Evolutionary conservation across 2,329 filamentous ascomycete species (phyloP).

Genomic region (Gnomoniopsis sp.): DNA sequence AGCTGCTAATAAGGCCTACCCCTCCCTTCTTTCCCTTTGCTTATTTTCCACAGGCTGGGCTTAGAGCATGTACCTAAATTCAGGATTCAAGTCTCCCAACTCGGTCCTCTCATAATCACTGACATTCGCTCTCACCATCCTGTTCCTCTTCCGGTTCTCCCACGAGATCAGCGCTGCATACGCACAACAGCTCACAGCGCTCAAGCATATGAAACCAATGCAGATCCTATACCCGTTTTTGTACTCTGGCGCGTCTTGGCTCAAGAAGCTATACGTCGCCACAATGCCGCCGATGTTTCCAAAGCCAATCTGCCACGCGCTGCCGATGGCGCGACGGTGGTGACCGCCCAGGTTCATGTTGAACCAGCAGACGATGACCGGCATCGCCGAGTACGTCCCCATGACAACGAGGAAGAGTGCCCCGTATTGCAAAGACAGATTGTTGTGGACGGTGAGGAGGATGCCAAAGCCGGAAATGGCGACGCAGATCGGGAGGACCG

Average conservation of each 20-base stretch:
- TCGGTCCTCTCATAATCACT: constrained; percentile 36
- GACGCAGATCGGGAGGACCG: constrained; percentile 64
- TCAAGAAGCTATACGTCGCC: constrained; percentile 66
- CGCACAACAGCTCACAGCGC: constrained; percentile 54
- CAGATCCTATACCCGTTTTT: constrained; percentile 73
- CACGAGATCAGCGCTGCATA: constrained; percentile 58
- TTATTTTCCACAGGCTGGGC: not conserved
- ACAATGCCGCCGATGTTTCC: constrained; percentile 80
- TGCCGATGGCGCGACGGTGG: constrained; percentile 65
- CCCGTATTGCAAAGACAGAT: constrained; percentile 66
- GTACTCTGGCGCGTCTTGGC: constrained; percentile 65
- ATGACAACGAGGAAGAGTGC: constrained; percentile 79
- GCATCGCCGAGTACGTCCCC: constrained; percentile 84
- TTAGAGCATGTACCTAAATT: constrained; percentile 34
- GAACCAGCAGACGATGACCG: constrained; percentile 80
- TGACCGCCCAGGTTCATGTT: constrained; percentile 77
- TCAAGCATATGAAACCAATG: constrained; percentile 69
- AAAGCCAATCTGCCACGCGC: constrained; percentile 75
- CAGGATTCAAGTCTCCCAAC: constrained; percentile 36
- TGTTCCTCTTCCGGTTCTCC: constrained; percentile 60
- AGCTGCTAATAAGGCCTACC: not conserved
- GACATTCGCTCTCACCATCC: constrained; percentile 24
- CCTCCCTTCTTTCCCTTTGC: not conserved
- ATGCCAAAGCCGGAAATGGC: constrained; percentile 73
- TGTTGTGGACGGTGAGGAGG: constrained; percentile 67